phyloP scores from a whole-genome alignment of 164 flowering plant species.

The Macadamia tetraphylla region DNA sequence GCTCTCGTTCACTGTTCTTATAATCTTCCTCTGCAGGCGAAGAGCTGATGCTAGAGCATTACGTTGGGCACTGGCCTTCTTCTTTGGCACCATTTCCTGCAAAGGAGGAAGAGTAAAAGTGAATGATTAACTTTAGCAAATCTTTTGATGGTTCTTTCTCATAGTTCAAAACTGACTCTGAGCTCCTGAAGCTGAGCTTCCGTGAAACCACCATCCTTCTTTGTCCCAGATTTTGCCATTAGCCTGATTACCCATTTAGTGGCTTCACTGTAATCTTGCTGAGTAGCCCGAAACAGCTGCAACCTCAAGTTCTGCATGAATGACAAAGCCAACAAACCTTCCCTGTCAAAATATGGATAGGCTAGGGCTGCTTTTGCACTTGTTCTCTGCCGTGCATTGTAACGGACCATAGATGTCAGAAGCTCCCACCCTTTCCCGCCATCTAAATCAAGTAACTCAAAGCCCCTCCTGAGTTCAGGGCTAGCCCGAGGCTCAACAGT shows the following conservation, averaged over 20 bases:
- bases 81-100: slow-evolving; percentile 69
- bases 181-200: slow-evolving; percentile 89
- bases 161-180: slow-evolving; percentile 40
- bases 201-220: slow-evolving; percentile 86
- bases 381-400: slow-evolving; percentile 76
- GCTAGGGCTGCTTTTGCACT: slow-evolving; percentile 93
- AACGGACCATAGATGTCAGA: slow-evolving; percentile 88
- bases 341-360: slow-evolving; percentile 84
- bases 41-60: slow-evolving; percentile 83
- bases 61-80: slow-evolving; percentile 58
- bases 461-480: slow-evolving; percentile 76
- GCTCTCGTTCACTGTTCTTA: slow-evolving; percentile 68
- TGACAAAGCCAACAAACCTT: slow-evolving; percentile 76
- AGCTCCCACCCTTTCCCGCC: slow-evolving; percentile 97
- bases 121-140: not conserved
- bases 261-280: slow-evolving; percentile 83
- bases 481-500: slow-evolving; percentile 76
- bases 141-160: not conserved
- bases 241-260: slow-evolving; percentile 67
- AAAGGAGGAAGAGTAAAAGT: not conserved
- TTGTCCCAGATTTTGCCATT: slow-evolving; percentile 95
- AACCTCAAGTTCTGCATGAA: slow-evolving; percentile 76
- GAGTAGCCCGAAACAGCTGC: slow-evolving; percentile 77
- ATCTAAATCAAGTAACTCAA: slow-evolving; percentile 82
- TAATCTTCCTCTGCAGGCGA: slow-evolving; percentile 64